These are phyloP conservation scores for Boletellus emodensis DNA, from an alignment of 768 basidiomycete genomes.

Conservation along the genomic window DNA sequence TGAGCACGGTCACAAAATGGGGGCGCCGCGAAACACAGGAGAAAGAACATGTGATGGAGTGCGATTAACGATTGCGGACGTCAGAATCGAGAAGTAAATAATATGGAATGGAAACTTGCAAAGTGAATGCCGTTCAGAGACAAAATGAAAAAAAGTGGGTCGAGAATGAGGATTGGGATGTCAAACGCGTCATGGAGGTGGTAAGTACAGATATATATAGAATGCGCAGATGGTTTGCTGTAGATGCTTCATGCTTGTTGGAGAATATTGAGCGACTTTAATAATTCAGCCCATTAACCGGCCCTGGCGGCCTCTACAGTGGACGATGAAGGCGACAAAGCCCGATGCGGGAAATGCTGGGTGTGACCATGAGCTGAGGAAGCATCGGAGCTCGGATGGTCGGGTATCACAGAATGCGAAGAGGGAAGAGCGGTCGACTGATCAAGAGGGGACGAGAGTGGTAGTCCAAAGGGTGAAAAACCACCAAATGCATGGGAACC, in stretches of 20 bases:
- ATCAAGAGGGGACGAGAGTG: slow-evolving; percentile 30
- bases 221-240: slow-evolving; percentile 38
- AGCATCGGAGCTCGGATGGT: slow-evolving; percentile 31
- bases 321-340: slow-evolving; percentile 36
- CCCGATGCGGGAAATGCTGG: slow-evolving; percentile 38
- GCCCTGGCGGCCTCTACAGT: slow-evolving; percentile 38
- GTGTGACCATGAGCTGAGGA: slow-evolving; percentile 32
- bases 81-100: slow-evolving; percentile 24
- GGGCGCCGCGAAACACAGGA: slow-evolving; percentile 11
- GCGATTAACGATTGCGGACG: slow-evolving; percentile 30
- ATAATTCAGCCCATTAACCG: slow-evolving; percentile 38
- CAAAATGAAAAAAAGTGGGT: slow-evolving; percentile 14
- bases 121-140: slow-evolving; percentile 29
- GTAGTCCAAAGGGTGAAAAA: slow-evolving; percentile 33
- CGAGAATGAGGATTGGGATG: slow-evolving; percentile 29
- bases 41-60: slow-evolving; percentile 21
- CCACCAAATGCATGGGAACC: slow-evolving; percentile 32
- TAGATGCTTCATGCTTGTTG: slow-evolving; percentile 39
- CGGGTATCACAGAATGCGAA: slow-evolving; percentile 36
- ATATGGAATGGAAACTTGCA: slow-evolving; percentile 26
- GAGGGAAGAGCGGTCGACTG: slow-evolving; percentile 25
- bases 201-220: slow-evolving; percentile 40
- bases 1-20: slow-evolving; percentile 18
- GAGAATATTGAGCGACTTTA: slow-evolving; percentile 36
- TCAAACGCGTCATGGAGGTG: slow-evolving; percentile 33